A percentile compares a stretch with the other conserved stretches of the same genome.
Evolutionary conservation across 2,329 filamentous ascomycete species (phyloP).

Genomic region (Aspergillus pseudoviridinutans): DNA sequence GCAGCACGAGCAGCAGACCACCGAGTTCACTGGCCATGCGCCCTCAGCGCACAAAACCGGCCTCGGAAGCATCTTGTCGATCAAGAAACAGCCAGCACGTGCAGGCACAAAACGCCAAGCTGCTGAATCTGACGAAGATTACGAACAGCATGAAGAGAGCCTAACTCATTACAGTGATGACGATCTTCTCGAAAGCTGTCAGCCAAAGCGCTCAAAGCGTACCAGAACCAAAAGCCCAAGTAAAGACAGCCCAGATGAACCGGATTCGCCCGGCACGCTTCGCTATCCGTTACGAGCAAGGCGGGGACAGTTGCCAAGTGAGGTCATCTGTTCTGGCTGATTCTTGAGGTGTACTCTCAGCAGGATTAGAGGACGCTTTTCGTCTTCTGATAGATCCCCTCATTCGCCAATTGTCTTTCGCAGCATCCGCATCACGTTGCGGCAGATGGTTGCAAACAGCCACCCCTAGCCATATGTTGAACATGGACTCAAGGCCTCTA

Average conservation of each 20-base stretch:
- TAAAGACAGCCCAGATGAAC: constrained; percentile 15
- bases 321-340: constrained; percentile 37
- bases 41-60: constrained; percentile 19
- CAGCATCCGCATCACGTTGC: neutral
- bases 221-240: constrained; percentile 18
- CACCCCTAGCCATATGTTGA: neutral
- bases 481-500: neutral
- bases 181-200: constrained; percentile 16
- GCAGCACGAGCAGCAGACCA: constrained; percentile 13
- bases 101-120: constrained; percentile 25
- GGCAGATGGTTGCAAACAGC: neutral
- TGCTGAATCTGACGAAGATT: constrained; percentile 30
- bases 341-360: neutral
- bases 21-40: constrained; percentile 11
- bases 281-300: constrained; percentile 13
- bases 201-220: constrained; percentile 27
- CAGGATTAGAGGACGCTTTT: neutral
- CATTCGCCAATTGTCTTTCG: neutral
- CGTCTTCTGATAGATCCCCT: neutral
- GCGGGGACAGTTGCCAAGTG: neutral
- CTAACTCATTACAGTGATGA: constrained; percentile 30
- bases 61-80: constrained; percentile 31
- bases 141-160: constrained; percentile 20
- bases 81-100: constrained; percentile 25
- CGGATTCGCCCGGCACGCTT: constrained; percentile 39